A percentile compares a stretch with the other conserved stretches of the same genome.
Conservation (phyloP, 805 yeast species). For the Soucietia sequanensis region DNA sequence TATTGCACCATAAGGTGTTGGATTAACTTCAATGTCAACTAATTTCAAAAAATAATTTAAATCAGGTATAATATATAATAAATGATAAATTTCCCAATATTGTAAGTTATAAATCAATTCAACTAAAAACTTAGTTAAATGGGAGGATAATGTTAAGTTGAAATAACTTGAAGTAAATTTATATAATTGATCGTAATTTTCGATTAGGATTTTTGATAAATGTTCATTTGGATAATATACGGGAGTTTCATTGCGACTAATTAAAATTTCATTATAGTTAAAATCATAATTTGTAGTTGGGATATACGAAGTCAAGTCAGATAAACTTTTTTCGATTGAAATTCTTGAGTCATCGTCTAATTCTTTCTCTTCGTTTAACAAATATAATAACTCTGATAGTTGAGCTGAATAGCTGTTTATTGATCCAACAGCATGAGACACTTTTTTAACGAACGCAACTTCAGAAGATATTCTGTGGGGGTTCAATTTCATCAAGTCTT, state of each 20-base stretch:
- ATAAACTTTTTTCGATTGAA: slow-evolving; percentile 25
- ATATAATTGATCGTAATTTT: slow-evolving; percentile 31
- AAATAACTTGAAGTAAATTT: slow-evolving; percentile 33
- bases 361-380: slow-evolving; percentile 24
- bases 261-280: background rate
- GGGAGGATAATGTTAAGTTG: slow-evolving; percentile 37
- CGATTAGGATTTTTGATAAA: slow-evolving; percentile 36
- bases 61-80: slow-evolving; percentile 30
- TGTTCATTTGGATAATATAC: slow-evolving; percentile 33
- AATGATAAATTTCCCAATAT: slow-evolving; percentile 46
- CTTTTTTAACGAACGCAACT: slow-evolving; percentile 5
- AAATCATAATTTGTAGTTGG: slow-evolving; percentile 17
- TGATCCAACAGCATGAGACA: slow-evolving; percentile 5
- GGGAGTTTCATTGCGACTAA: slow-evolving; percentile 2
- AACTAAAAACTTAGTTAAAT: slow-evolving; percentile 39
- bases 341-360: slow-evolving; percentile 29
- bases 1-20: slow-evolving; percentile 37
- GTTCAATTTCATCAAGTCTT: slow-evolving; percentile 29
- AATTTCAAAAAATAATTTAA: slow-evolving; percentile 33
- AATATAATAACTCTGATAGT: slow-evolving; percentile 26
- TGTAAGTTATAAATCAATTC: slow-evolving; percentile 36
- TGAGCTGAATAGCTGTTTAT: slow-evolving; percentile 32
- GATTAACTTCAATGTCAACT: slow-evolving; percentile 31
- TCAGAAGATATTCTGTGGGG: slow-evolving; percentile 18
- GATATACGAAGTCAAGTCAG: slow-evolving; percentile 22